phyloP scores from a whole-genome alignment of 805 yeast species.

The Clavispora asparagi region DNA sequence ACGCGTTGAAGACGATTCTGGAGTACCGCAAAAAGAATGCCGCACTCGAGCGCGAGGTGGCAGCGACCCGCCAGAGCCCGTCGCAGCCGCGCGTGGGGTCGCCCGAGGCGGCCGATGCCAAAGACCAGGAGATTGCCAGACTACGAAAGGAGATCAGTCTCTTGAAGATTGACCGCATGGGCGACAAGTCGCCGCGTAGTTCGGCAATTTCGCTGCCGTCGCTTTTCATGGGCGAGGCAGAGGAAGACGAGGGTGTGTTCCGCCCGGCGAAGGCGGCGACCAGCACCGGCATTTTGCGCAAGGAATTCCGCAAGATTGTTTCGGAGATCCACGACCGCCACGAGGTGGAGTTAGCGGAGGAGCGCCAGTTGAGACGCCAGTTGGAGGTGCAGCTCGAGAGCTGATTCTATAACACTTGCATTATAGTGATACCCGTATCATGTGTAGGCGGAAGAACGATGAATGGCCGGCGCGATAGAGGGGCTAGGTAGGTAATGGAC shows the following conservation, averaged over 20 bases:
- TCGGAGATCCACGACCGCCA: slow-evolving; percentile 56
- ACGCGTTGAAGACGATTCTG: slow-evolving; percentile 48
- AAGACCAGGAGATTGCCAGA: slow-evolving; percentile 37
- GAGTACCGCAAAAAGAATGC: slow-evolving; percentile 47
- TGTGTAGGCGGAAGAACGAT: too few species aligned
- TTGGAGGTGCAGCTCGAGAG: slow-evolving; percentile 21
- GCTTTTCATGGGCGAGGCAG: slow-evolving; percentile 12
- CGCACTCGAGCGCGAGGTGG: slow-evolving; percentile 48
- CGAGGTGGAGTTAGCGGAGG: slow-evolving; percentile 53
- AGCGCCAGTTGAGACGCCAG: slow-evolving; percentile 46
- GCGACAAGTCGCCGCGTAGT: slow-evolving; percentile 17
- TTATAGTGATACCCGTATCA: not conserved
- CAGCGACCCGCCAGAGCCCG: slow-evolving; percentile 9
- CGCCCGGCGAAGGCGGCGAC: slow-evolving; percentile 9
- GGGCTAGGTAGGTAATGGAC: too few species aligned
- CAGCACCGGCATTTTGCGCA: slow-evolving; percentile 53
- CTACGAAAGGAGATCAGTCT: slow-evolving; percentile 42
- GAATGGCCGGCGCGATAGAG: too few species aligned
- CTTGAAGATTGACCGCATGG: slow-evolving; percentile 42
- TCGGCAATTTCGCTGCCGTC: slow-evolving; percentile 2
- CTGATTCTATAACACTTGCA: not conserved
- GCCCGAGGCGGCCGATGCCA: slow-evolving; percentile 13
- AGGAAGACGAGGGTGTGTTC: slow-evolving; percentile 12
- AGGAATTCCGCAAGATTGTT: slow-evolving; percentile 65
- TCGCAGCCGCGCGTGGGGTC: slow-evolving; percentile 1